phyloP scores from a whole-genome alignment of 495 filamentous ascomycete genomes.

The Cryomyces antarcticus region DNA sequence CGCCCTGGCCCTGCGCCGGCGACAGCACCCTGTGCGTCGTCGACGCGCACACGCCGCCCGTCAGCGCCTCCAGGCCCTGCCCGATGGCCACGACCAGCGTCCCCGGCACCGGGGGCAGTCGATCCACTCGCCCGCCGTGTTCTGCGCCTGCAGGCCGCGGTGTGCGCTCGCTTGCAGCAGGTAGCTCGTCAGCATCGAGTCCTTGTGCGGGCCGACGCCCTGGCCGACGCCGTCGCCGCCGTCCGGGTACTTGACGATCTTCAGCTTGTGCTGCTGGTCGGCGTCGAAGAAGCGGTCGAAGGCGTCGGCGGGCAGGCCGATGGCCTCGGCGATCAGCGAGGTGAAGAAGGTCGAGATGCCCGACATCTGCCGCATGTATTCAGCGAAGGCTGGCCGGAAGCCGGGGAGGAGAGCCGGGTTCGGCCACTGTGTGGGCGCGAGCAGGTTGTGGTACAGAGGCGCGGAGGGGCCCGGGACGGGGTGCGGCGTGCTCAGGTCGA shows the following conservation, averaged over 20 bases:
- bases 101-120: constrained; percentile 39
- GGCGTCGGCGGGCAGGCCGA: constrained; percentile 48
- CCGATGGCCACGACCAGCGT: constrained; percentile 79
- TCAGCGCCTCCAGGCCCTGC: constrained; percentile 79
- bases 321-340: constrained; percentile 69
- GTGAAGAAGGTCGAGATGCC: constrained; percentile 54
- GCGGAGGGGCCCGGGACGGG: constrained; percentile 37
- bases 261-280: constrained; percentile 73
- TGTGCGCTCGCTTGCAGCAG: constrained; percentile 73
- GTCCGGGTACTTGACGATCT: constrained; percentile 70
- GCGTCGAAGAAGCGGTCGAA: constrained; percentile 70
- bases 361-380: constrained; percentile 60
- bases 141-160: constrained; percentile 72
- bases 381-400: constrained; percentile 48
- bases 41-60: constrained; percentile 64
- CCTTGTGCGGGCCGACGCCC: constrained; percentile 87
- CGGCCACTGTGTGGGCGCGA: constrained; percentile 86
- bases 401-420: constrained; percentile 39
- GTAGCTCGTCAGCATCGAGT: constrained; percentile 72
- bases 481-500: constrained; percentile 70
- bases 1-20: constrained; percentile 40
- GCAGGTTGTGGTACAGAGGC: constrained; percentile 60
- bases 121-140: constrained; percentile 65
- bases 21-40: constrained; percentile 64
- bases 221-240: constrained; percentile 18